Evolutionary conservation across 208 protist genomes (phyloP), one percentile per base, ranked within the genome.

Genomic region (Trichomonas tenax): DNA sequence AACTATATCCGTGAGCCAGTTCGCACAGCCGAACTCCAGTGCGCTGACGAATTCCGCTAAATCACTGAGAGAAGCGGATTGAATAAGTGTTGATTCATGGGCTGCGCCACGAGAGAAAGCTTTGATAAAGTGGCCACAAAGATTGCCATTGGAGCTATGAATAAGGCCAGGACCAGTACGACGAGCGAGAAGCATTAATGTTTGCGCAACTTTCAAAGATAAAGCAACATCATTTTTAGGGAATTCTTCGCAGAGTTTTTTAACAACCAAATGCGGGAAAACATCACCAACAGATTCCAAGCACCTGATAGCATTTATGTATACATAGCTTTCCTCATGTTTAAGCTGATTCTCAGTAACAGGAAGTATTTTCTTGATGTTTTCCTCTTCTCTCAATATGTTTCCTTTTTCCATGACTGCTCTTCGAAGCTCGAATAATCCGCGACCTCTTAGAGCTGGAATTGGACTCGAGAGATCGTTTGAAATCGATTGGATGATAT

Each of bases 271-370:
- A 93, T 93, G 86, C 15, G 86, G 86, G 31, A 93, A 93, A 58
- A 93, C 86, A 51, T 93, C 86, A 38, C 40, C 86, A 48, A 93
- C n/a, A 31, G 86, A 93, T 51, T 93, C 86, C 23, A 93, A 40
- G 31, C 86, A 93, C 21, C 17, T 21, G 51, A 93, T 93, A 8
- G 86, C 86, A 17, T 51, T 93, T 8, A 93, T 51, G 46, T 44
- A 93, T 38, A 93, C 44, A 93, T 48, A 93, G 15, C 15, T 38
- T n/a, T 93, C 86, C 15, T 93, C n/a, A 51, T 93, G 15, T 93
- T 93, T 48, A 17, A 93, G 31, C n/a, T 93, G 44, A 2, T 51
- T 93, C 26, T 93, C 44, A 93, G 44, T 36, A 38, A 44, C 26
- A 11, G 86, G 86, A 34, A 93, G 46, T 38, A 93, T 51, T 36